Percentiles rank a stretch among this genome's conserved stretches.
Conservation (phyloP, 441 rosid species). For the Pelargonium cotyledonis region DNA sequence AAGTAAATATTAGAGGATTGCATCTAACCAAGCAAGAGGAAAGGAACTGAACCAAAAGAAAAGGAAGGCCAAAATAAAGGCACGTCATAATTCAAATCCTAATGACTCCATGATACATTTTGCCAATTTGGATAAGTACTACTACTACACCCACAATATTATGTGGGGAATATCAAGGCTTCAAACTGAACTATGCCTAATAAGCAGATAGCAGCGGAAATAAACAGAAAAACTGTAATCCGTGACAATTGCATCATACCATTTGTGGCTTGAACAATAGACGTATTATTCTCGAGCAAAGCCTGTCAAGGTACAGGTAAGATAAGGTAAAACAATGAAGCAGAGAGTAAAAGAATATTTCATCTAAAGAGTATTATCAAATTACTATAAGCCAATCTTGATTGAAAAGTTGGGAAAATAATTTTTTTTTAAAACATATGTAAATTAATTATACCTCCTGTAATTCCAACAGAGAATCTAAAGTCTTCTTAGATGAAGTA, state of each 20-base stretch:
- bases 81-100: too few relatives aligned
- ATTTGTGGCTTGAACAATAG: conserved; percentile 46
- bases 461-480: conserved; percentile 67
- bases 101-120: too few relatives aligned
- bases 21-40: too few relatives aligned
- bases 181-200: too few relatives aligned
- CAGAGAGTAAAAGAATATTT: background rate
- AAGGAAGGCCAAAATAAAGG: too few relatives aligned
- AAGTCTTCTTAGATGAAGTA: conserved; percentile 56
- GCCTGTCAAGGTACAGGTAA: conserved; percentile 42
- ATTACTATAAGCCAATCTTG: background rate
- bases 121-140: too few relatives aligned
- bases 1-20: too few relatives aligned
- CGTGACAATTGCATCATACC: conserved; percentile 28
- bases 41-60: too few relatives aligned
- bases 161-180: background rate
- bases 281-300: conserved; percentile 75
- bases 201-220: too few relatives aligned
- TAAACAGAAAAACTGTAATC: too few relatives aligned
- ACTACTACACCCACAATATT: too few relatives aligned
- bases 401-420: background rate
- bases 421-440: too few relatives aligned
- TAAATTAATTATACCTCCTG: conserved; percentile 40
- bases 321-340: conserved; percentile 1
- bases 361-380: background rate